Evolutionary conservation across 305 asterid genomes (phyloP).

Genomic region (Rubia peregrina): DNA sequence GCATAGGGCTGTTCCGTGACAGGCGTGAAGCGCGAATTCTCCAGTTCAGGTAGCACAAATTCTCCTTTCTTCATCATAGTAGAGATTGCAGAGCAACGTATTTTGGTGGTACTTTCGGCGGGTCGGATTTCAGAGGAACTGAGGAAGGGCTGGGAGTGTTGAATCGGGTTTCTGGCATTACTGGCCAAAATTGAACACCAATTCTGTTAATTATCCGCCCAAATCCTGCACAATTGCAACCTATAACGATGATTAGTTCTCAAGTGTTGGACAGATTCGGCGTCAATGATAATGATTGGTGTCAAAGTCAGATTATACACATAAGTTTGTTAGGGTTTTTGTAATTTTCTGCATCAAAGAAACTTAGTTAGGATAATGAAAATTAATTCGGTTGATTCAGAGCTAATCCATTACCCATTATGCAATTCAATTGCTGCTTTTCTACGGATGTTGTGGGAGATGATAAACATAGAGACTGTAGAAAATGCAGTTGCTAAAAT

Average conservation of each 20-base stretch:
- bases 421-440: conserved; percentile 39
- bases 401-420: neutral
- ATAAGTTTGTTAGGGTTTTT: neutral
- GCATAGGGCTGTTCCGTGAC: too few relatives aligned
- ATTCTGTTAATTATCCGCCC: too few relatives aligned
- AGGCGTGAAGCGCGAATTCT: too few relatives aligned
- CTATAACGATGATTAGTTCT: neutral
- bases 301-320: neutral
- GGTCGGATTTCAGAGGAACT: too few relatives aligned
- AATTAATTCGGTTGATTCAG: neutral
- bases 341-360: neutral
- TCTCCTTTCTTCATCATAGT: too few relatives aligned
- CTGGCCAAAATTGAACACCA: too few relatives aligned
- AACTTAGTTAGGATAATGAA: conserved; percentile 1
- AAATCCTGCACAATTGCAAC: too few relatives aligned
- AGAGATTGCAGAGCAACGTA: too few relatives aligned
- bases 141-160: too few relatives aligned
- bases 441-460: conserved; percentile 33
- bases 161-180: too few relatives aligned
- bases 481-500: conserved; percentile 32
- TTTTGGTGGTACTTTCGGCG: too few relatives aligned
- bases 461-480: conserved; percentile 32
- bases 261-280: neutral
- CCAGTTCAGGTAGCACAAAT: too few relatives aligned
- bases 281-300: neutral